phyloP scores from a whole-genome alignment of 2,329 filamentous ascomycete genomes.

The Metarhizium guizhouense region DNA sequence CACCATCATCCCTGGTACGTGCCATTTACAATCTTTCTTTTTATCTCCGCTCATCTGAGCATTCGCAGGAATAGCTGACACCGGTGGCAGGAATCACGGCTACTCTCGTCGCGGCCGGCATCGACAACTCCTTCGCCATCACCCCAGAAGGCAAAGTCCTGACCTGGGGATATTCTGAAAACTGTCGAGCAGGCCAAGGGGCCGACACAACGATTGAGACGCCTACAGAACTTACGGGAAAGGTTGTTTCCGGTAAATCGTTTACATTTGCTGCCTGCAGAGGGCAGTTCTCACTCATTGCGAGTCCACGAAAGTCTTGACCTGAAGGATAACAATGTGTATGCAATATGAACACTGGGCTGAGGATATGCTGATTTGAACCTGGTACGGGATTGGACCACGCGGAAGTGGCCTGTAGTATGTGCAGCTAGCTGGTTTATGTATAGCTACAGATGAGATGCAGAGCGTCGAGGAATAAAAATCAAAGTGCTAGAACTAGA shows the following conservation, averaged over 20 bases:
- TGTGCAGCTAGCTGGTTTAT: background rate
- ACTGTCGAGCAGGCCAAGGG: conserved; percentile 65
- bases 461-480: background rate
- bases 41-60: background rate
- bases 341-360: background rate
- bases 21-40: background rate
- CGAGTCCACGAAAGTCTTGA: background rate
- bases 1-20: conserved; percentile 19
- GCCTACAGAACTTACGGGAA: conserved; percentile 4
- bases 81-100: conserved; percentile 6
- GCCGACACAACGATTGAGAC: conserved; percentile 20
- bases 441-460: background rate
- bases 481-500: too few relatives aligned
- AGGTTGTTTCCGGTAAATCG: background rate
- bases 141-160: conserved; percentile 57
- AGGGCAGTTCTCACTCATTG: conserved; percentile 5
- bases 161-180: conserved; percentile 64
- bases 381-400: background rate
- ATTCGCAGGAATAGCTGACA: background rate
- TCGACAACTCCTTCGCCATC: conserved; percentile 60
- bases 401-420: background rate
- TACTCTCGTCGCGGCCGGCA: conserved; percentile 43
- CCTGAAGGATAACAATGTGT: background rate
- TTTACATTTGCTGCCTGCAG: conserved; percentile 8
- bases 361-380: background rate